Evolutionary conservation across 176 grass and related monocot genomes (phyloP).

Genomic region (Avena insularis): DNA sequence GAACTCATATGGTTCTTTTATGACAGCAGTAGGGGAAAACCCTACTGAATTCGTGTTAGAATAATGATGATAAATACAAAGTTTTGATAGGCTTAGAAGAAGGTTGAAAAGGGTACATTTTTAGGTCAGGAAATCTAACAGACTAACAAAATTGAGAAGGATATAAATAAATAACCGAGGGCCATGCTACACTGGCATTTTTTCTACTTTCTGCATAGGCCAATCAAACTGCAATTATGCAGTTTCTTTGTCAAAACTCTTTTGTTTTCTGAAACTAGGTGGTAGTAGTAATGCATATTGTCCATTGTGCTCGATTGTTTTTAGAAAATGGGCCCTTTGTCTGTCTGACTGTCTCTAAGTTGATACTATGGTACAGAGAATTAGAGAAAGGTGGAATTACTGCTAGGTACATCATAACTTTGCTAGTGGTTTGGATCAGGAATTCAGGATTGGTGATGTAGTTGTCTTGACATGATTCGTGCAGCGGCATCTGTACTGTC

Average conservation of each 20-base stretch:
- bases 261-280: conserved; percentile 14
- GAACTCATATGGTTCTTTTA: not conserved
- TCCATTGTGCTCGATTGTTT: not conserved
- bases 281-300: not conserved
- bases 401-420: not conserved
- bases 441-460: not conserved
- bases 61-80: not conserved
- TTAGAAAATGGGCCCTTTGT: not conserved
- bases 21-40: not conserved
- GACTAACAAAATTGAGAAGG: not conserved
- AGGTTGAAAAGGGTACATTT: not conserved
- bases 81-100: not conserved
- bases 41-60: not conserved
- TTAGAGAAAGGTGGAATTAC: conserved; percentile 1
- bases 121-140: not conserved
- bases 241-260: not conserved
- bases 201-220: not conserved
- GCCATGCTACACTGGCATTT: not conserved
- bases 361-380: not conserved
- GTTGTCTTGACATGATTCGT: conserved; percentile 24
- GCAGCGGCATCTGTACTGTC: not conserved
- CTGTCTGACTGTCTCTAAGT: not conserved
- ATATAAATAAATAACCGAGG: not conserved
- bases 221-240: not conserved
- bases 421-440: not conserved